Conservation (phyloP, 2,329 filamentous ascomycete species). For the Metarhizium humberi region DNA sequence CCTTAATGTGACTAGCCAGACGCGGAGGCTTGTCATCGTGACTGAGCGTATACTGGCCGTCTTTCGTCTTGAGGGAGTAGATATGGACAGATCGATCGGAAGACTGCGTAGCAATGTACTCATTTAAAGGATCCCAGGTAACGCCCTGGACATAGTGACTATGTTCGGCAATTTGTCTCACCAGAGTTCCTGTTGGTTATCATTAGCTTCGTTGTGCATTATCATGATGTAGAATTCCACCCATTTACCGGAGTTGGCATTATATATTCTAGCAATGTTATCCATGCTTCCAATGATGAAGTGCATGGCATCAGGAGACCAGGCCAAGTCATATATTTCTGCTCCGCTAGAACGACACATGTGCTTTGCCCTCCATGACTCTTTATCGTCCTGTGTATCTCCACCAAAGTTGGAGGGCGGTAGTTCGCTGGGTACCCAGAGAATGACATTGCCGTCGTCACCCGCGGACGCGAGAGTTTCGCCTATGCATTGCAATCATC, state of each 20-base stretch:
- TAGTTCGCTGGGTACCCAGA: constrained; percentile 86
- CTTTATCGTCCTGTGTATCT: constrained; percentile 83
- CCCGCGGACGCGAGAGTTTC: constrained; percentile 91
- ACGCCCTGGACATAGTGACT: constrained; percentile 98
- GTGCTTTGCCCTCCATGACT: constrained; percentile 92
- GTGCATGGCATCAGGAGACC: constrained; percentile 93
- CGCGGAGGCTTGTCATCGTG: constrained; percentile 62
- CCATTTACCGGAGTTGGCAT: constrained; percentile 70
- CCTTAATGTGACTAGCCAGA: constrained; percentile 67
- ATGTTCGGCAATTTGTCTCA: constrained; percentile 93
- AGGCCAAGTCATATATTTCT: constrained; percentile 96
- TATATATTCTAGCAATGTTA: constrained; percentile 95
- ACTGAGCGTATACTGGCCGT: constrained; percentile 80
- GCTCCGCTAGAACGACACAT: constrained; percentile 94
- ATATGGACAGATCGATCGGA: constrained; percentile 97
- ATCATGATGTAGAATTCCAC: not conserved
- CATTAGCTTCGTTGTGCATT: not conserved
- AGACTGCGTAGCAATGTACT: constrained; percentile 96
- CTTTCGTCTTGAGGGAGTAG: constrained; percentile 91
- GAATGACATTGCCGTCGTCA: constrained; percentile 92
- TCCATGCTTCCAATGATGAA: constrained; percentile 99
- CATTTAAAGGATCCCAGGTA: constrained; percentile 95
- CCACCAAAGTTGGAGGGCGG: constrained; percentile 65
- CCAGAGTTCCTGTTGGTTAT: constrained; percentile 41
- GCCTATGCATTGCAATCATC: constrained; percentile 39